Conservation (phyloP, 116 monocot genomes). For the Cymodocea nodosa region DNA sequence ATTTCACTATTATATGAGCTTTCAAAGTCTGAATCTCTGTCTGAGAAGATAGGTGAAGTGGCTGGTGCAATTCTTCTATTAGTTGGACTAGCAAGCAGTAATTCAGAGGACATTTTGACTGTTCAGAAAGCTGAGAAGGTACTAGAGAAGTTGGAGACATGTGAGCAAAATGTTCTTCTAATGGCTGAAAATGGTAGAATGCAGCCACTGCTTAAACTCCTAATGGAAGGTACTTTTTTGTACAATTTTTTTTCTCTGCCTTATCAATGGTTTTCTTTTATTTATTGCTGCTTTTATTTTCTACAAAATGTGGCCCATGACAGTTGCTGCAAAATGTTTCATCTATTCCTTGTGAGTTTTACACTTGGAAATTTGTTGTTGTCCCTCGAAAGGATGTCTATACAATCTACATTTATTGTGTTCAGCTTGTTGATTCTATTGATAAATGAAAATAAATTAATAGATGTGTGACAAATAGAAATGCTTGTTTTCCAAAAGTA, state of each 20-base stretch:
- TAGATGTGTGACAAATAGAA: no score
- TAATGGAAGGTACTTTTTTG: conserved; percentile 48
- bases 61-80: conserved; percentile 75
- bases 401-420: no score
- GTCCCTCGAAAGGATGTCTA: no score
- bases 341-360: neutral
- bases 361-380: no score
- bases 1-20: conserved; percentile 70
- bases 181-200: conserved; percentile 95
- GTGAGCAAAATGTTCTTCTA: conserved; percentile 73
- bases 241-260: neutral
- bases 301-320: neutral
- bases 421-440: no score
- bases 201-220: conserved; percentile 68
- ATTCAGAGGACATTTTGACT: conserved; percentile 49
- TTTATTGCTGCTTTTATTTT: neutral
- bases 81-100: conserved; percentile 75
- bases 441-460: no score
- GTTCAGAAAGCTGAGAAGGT: conserved; percentile 71
- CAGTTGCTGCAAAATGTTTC: neutral
- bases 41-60: conserved; percentile 77
- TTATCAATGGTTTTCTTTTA: neutral
- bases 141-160: conserved; percentile 71
- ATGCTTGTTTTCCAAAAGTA: no score
- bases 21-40: conserved; percentile 59